Evolutionary conservation across 768 basidiomycete species (phyloP).

Genomic region (Psilocybe azurescens): DNA sequence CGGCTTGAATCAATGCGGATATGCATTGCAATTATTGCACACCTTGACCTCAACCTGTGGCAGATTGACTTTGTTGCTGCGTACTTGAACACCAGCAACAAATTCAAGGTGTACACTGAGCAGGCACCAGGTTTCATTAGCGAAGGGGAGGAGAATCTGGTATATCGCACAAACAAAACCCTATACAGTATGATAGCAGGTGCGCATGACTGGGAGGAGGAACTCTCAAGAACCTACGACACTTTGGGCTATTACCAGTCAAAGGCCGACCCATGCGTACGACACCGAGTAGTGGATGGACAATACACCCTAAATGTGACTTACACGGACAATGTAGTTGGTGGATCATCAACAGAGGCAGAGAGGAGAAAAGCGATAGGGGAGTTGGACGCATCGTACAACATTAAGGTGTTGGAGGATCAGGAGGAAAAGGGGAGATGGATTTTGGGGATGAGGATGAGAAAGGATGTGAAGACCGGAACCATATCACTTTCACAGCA

Average conservation of each 20-base stretch:
- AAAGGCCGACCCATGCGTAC: slow-evolving; percentile 1
- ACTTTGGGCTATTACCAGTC: background rate
- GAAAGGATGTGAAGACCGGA: background rate
- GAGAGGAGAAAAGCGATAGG: background rate
- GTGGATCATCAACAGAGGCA: background rate
- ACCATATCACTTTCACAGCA: slow-evolving; percentile 2
- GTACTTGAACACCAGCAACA: background rate
- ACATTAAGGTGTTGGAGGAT: slow-evolving; percentile 9
- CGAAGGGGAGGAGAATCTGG: background rate
- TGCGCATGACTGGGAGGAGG: background rate
- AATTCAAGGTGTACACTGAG: too few relatives aligned
- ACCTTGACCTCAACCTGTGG: background rate
- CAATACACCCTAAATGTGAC: slow-evolving; percentile 5
- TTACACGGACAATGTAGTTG: slow-evolving; percentile 8
- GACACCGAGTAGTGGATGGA: background rate
- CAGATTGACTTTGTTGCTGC: slow-evolving; percentile 5
- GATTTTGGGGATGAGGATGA: background rate
- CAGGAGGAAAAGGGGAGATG: background rate
- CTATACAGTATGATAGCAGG: background rate
- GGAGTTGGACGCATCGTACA: slow-evolving; percentile 3
- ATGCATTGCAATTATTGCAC: background rate
- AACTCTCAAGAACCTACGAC: background rate
- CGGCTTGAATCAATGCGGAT: slow-evolving; percentile 5
- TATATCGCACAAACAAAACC: slow-evolving; percentile 2
- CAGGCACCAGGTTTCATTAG: too few relatives aligned